Evolutionary conservation across 345 rosid species (phyloP).

Genomic region (Schrenkiella parvula): DNA sequence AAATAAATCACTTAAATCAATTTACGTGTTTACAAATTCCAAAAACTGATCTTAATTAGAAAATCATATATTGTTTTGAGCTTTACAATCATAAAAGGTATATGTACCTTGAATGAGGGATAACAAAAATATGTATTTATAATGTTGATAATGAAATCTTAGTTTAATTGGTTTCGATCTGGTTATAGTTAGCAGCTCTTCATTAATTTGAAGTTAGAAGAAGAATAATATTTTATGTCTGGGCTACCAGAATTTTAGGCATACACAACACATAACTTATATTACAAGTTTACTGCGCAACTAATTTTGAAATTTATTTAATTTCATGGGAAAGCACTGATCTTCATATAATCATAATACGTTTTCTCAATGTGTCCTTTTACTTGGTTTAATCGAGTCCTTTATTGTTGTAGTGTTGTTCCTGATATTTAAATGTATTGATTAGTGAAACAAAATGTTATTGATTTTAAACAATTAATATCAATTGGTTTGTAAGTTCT

Average conservation of each 20-base stretch:
- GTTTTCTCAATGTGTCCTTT: neutral
- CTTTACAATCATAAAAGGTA: neutral
- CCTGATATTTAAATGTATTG: neutral
- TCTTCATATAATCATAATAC: neutral
- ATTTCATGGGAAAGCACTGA: neutral
- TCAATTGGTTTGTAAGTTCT: neutral
- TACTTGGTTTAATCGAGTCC: neutral
- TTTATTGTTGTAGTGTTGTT: neutral
- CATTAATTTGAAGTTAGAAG: constrained; percentile 7
- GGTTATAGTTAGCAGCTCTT: constrained; percentile 12
- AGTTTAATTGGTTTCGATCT: constrained; percentile 1
- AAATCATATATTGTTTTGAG: neutral
- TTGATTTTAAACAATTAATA: neutral
- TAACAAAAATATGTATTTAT: neutral
- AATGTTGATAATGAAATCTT: neutral
- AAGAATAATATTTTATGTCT: neutral
- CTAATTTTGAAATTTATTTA: neutral
- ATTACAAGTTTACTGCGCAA: neutral
- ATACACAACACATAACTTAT: neutral
- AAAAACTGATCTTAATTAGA: neutral
- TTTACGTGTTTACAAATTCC: neutral
- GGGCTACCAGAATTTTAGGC: constrained; percentile 6
- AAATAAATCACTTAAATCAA: neutral
- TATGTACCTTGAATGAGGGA: no score
- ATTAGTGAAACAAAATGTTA: neutral